Base-by-base conservation (phyloP, 106 monocot genomes). In the Dioscorea alata region DNA sequence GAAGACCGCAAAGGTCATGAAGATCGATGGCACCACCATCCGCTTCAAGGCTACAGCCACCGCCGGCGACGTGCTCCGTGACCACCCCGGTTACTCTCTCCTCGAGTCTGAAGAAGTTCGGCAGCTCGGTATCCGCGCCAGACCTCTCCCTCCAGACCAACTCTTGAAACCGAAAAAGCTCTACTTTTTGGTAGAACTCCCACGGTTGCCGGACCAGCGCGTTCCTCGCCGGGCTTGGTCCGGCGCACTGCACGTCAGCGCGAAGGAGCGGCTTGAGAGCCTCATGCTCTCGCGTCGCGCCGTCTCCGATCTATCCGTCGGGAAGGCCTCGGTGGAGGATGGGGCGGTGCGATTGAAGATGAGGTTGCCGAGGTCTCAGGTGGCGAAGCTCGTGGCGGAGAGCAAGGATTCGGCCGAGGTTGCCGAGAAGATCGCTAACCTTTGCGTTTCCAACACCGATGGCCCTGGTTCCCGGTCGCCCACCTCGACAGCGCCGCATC, bases 231-330 rank as follows among this genome's bases (percentile, higher is more conserved):
- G 88, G 21, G 77, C 88, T 0, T 78, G 74, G 81, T 85, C 85
- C 17, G 89, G 85, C 0, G 68, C 73, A 61, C 71, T 89, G 3
- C 78, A 71, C 21, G 51, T 80, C 12, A 59, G 77, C 15, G 85
- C 89, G 12, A 79, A 72, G 69, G 89, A 89, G 50, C 58, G 89
- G 33, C 75, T 89, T 2, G 89, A 89, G 52, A 78, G 80, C 23
- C 64, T 89, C 51, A 69, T 63, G 78, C 77, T 89, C 28, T 66
- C 80, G 12, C 76, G 82, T 35, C 76, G 88, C n/a, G 72, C 88
- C 23, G 69, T 66, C 16, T 87, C 87, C 16, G 83, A 87, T 59
- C 60, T 86, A 19, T 62, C 77, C 9, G 1, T 21, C 33, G 28
- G 17, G 15, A 59, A 20, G 32, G 18, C 49, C 22, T 8, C 71